Evolutionary conservation across 2,329 filamentous ascomycete genomes (phyloP), one percentile per base, ranked within the genome.

Genomic region (Uncinocarpus reesii): DNA sequence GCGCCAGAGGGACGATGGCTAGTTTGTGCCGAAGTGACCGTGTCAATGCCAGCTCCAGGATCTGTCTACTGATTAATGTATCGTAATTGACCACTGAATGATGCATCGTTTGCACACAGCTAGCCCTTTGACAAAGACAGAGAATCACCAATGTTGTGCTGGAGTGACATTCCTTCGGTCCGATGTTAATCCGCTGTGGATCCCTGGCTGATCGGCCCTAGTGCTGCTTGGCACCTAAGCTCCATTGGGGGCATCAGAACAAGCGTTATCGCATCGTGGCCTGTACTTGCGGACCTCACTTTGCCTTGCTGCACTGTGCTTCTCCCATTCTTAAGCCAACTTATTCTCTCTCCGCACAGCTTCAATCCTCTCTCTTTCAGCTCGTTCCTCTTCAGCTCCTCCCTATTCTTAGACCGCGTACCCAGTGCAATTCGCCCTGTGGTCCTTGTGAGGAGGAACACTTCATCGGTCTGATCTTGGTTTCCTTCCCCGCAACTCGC

Each of bases 201-300:
- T 46, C 50, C 26, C 42, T 47, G 42, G 47, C n/a, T 42, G 49
- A 47, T 44, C 48, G 36, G 16, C 37, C 34, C 16, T 7, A 47
- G 31, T 16, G 8, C 13, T n/a, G 11, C 56, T 58, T 59, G 58
- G 63, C 62, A 58, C 58, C 60, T 51, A 61, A 50, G 28, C 64
- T 58, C 15, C 16, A 61, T 52, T 2, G 7, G 56, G 58, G 49
- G 55, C 62, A 62, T 29, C 38, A 13, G 23, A 24, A 11, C 13
- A 15, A 7, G 7, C 56, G 60, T 65, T 66, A 56, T 60, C 62
- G 63, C 56, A 66, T 65, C 63, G 64, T 67, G 65, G 62, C 65
- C 64, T 67, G 62, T 64, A 62, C 59, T 58, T 10, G n/a, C 23
- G n/a, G 28, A 21, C 16, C 41, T 34, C 41, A 15, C 41, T 34